Evolutionary conservation across 2,329 filamentous ascomycete genomes (phyloP).

Genomic region (Hypoxylon sp.): DNA sequence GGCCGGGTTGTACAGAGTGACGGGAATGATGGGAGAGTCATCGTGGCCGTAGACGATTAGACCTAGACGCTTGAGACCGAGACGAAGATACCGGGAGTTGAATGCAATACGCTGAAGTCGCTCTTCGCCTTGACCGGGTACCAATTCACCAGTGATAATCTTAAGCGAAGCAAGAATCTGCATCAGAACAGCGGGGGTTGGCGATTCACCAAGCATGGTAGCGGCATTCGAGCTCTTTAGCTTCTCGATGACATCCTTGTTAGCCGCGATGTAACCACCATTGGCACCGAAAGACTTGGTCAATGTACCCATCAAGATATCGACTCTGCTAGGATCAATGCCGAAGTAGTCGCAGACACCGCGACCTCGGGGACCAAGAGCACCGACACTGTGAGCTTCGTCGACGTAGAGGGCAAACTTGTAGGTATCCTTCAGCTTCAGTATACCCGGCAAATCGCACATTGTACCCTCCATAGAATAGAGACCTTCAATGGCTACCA

Average conservation of each 20-base stretch:
- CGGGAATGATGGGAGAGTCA: conserved; percentile 94
- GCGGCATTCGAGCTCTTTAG: conserved; percentile 86
- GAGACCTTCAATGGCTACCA: conserved; percentile 93
- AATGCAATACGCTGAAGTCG: conserved; percentile 95
- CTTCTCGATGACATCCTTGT: conserved; percentile 92
- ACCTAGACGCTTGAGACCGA: conserved; percentile 94
- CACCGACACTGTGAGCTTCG: conserved; percentile 95
- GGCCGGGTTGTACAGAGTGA: conserved; percentile 96
- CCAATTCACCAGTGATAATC: conserved; percentile 87
- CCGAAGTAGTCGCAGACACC: conserved; percentile 98
- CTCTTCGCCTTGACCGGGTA: conserved; percentile 92
- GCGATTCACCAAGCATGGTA: conserved; percentile 86
- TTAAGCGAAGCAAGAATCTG: conserved; percentile 89
- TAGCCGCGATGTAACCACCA: conserved; percentile 91
- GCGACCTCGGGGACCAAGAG: conserved; percentile 84
- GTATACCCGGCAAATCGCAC: conserved; percentile 92
- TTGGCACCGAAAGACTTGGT: conserved; percentile 99
- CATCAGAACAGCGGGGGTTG: conserved; percentile 85
- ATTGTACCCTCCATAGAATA: conserved; percentile 99
- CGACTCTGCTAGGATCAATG: conserved; percentile 85
- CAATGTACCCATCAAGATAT: conserved; percentile 97
- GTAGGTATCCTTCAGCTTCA: conserved; percentile 91
- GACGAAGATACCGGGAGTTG: conserved; percentile 97
- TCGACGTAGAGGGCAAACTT: conserved; percentile 97
- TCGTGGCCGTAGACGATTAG: conserved; percentile 98